A percentile compares a stretch with the other conserved stretches of the same genome.
Evolutionary conservation across 2,329 filamentous ascomycete species (phyloP).

Genomic region (Pseudocercospora macadamiae): DNA sequence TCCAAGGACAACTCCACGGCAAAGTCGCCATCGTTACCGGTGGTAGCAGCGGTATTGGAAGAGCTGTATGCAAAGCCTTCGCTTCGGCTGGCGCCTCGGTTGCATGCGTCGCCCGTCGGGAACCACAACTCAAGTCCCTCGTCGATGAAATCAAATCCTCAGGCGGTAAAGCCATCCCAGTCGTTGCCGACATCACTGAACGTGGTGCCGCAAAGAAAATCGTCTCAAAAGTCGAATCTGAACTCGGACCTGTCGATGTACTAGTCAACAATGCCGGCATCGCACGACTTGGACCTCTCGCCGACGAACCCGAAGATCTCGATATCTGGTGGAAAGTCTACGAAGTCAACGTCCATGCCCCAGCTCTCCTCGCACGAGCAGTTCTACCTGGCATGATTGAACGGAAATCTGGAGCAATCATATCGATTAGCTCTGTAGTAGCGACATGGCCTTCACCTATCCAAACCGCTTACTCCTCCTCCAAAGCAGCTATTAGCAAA

Average conservation of each 20-base stretch:
- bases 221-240: not conserved
- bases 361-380: not conserved
- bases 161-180: slow-evolving; percentile 4
- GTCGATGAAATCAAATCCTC: slow-evolving; percentile 7
- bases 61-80: slow-evolving; percentile 88
- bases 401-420: not conserved
- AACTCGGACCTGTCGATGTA: slow-evolving; percentile 16
- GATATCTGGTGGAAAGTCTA: slow-evolving; percentile 21
- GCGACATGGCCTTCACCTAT: not conserved
- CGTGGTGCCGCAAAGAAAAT: not conserved
- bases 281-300: slow-evolving; percentile 18
- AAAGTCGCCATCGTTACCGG: slow-evolving; percentile 84
- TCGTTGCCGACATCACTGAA: slow-evolving; percentile 2
- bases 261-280: slow-evolving; percentile 26
- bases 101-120: slow-evolving; percentile 71
- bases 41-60: slow-evolving; percentile 80
- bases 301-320: slow-evolving; percentile 16
- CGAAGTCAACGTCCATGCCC: slow-evolving; percentile 16
- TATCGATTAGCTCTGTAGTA: not conserved
- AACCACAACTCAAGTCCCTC: slow-evolving; percentile 67
- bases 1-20: slow-evolving; percentile 51
- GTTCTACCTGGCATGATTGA: not conserved
- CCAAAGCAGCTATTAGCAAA: slow-evolving; percentile 32
- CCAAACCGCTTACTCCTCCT: slow-evolving; percentile 27
- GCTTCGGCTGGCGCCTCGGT: slow-evolving; percentile 85